These are phyloP conservation scores for Ascochyta koolunga DNA, from an alignment of 2,329 filamentous ascomycete genomes.

Conservation along the genomic window DNA sequence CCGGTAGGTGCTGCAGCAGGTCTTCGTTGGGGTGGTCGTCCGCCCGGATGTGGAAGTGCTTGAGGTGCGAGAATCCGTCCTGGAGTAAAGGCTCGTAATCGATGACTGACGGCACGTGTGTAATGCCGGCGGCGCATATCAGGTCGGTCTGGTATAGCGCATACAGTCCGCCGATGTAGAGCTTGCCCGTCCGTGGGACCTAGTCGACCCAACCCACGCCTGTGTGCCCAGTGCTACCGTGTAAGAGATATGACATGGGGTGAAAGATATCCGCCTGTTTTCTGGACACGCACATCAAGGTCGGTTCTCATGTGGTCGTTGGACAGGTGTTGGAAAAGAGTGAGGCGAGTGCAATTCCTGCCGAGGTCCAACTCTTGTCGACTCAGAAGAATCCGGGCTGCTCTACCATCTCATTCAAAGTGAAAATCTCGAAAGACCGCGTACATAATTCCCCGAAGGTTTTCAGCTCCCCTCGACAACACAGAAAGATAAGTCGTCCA, in stretches of 20 bases:
- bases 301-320: background rate
- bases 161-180: conserved; percentile 52
- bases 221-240: conserved; percentile 38
- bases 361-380: background rate
- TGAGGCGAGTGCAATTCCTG: background rate
- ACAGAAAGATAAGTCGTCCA: no score
- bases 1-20: conserved; percentile 34
- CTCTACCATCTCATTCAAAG: background rate
- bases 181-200: conserved; percentile 41
- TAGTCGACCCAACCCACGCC: conserved; percentile 49
- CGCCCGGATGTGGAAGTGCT: conserved; percentile 38
- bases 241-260: conserved; percentile 40
- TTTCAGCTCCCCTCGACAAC: no score
- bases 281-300: background rate
- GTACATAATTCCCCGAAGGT: no score
- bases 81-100: conserved; percentile 40
- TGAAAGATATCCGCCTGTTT: background rate
- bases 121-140: conserved; percentile 38
- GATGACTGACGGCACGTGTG: conserved; percentile 42
- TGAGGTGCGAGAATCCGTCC: conserved; percentile 35
- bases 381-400: background rate
- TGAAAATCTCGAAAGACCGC: no score
- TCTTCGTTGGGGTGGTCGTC: conserved; percentile 45
- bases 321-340: background rate
- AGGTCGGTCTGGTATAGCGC: conserved; percentile 50